phyloP scores from a whole-genome alignment of 78 protist species.

The Dictyostelium firmibasis region DNA sequence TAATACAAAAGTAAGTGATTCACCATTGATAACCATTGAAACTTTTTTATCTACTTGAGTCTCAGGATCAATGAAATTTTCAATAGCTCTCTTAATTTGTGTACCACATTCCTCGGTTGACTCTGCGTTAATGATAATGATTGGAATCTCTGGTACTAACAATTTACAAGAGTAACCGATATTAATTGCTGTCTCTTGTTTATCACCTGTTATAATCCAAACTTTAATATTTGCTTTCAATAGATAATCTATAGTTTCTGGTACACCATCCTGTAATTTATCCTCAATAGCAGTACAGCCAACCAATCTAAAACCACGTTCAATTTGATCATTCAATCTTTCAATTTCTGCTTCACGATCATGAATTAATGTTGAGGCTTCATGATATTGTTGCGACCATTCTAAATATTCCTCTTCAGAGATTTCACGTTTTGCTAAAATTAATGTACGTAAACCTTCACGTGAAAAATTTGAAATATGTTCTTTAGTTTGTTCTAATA shows the following conservation, averaged over 20 bases:
- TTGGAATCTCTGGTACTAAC: not conserved
- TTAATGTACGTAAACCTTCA: conserved; percentile 91
- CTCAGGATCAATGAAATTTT: not conserved
- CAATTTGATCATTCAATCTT: conserved; percentile 56
- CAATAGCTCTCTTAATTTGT: not conserved
- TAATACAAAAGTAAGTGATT: conserved; percentile 12
- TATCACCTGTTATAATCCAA: conserved; percentile 94
- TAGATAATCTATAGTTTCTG: conserved; percentile 82
- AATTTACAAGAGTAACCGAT: conserved; percentile 86
- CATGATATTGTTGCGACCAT: conserved; percentile 48
- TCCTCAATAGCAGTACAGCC: conserved; percentile 95
- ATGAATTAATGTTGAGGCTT: conserved; percentile 2
- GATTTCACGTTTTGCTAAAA: conserved; percentile 79
- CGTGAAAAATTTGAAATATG: conserved; percentile 68
- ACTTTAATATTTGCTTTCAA: conserved; percentile 42
- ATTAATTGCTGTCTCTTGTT: conserved; percentile 93
- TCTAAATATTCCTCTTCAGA: conserved; percentile 15
- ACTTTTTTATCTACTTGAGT: not conserved
- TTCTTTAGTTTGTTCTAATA: not conserved
- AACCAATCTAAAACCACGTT: conserved; percentile 61
- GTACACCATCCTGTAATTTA: conserved; percentile 90
- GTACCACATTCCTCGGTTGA: conserved; percentile 20
- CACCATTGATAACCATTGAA: conserved; percentile 75
- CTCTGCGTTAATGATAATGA: conserved; percentile 46
- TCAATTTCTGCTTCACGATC: conserved; percentile 44